These are phyloP conservation scores for Psilocybe subaeruginosa DNA, from an alignment of 768 basidiomycete species.

Conservation along the genomic window DNA sequence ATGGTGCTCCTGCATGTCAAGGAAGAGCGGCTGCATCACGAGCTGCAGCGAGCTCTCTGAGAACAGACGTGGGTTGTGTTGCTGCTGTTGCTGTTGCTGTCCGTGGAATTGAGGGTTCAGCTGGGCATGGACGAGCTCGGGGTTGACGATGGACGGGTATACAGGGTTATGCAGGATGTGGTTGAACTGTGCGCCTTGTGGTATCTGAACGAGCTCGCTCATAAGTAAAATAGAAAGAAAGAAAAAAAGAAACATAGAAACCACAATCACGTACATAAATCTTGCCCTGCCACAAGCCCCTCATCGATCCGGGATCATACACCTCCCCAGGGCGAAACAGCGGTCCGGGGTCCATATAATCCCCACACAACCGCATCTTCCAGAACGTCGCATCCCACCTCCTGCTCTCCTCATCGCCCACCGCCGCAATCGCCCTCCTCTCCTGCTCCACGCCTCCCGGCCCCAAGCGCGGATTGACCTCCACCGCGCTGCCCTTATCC, in stretches of 20 bases:
- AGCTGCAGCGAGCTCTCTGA: constrained; percentile 36
- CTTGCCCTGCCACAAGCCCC: constrained; percentile 65
- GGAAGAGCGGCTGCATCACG: constrained; percentile 54
- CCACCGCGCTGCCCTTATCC: constrained; percentile 17
- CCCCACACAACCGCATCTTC: constrained; percentile 49
- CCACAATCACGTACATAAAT: constrained; percentile 51
- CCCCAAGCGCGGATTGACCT: constrained; percentile 3
- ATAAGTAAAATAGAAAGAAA: background rate
- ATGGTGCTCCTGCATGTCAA: constrained; percentile 62
- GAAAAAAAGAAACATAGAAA: constrained; percentile 5
- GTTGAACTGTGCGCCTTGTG: constrained; percentile 18
- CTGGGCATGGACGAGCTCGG: background rate
- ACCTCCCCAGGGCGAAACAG: constrained; percentile 32
- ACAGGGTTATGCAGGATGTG: constrained; percentile 16
- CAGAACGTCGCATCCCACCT: constrained; percentile 64
- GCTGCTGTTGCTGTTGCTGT: background rate
- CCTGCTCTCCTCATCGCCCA: constrained; percentile 33
- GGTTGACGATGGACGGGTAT: constrained; percentile 18
- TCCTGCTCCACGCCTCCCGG: background rate
- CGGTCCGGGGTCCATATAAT: constrained; percentile 27
- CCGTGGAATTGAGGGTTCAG: too few relatives aligned
- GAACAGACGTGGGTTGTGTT: constrained; percentile 22
- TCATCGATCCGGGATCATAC: constrained; percentile 54
- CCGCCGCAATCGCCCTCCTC: background rate
- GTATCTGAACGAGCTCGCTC: constrained; percentile 21